These are phyloP conservation scores for Nemania serpens DNA, from an alignment of 2,329 filamentous ascomycete species.

Conservation along the genomic window DNA sequence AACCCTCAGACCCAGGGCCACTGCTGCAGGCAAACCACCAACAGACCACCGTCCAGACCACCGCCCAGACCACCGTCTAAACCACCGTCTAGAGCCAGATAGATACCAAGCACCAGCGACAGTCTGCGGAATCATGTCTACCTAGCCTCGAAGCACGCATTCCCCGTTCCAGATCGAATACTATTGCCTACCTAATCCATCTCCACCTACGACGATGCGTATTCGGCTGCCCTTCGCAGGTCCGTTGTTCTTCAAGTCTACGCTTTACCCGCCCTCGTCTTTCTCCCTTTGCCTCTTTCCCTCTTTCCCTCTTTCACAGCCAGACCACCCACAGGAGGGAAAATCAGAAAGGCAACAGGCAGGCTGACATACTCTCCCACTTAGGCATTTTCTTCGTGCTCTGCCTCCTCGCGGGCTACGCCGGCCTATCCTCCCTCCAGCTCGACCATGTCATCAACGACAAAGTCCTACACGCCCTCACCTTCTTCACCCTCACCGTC, in stretches of 20 bases:
- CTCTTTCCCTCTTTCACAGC: too few relatives aligned
- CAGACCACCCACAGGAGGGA: neutral
- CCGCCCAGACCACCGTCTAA: too few relatives aligned
- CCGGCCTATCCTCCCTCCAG: slow-evolving; percentile 72
- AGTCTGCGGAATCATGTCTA: slow-evolving; percentile 25
- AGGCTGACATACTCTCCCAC: slow-evolving; percentile 11
- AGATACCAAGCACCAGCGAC: neutral
- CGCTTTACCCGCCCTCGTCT: neutral
- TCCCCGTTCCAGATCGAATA: slow-evolving; percentile 14
- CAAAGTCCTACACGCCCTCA: slow-evolving; percentile 84
- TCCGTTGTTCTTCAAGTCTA: slow-evolving; percentile 50
- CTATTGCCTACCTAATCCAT: neutral
- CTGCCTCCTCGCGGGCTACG: slow-evolving; percentile 75
- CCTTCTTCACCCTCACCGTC: slow-evolving; percentile 87
- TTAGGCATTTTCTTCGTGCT: slow-evolving; percentile 72
- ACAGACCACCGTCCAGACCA: too few relatives aligned
- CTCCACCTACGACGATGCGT: slow-evolving; percentile 61
- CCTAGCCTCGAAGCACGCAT: slow-evolving; percentile 20
- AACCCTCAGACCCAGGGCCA: neutral
- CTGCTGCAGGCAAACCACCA: too few relatives aligned
- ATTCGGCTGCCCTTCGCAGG: slow-evolving; percentile 89
- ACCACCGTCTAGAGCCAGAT: too few relatives aligned
- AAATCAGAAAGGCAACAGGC: too few relatives aligned
- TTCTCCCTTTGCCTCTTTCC: neutral
- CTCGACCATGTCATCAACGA: slow-evolving; percentile 71